A percentile compares a stretch with the other conserved stretches of the same genome.
phyloP scores from a whole-genome alignment of 768 basidiomycete species.

The Phylloporus scabripes region DNA sequence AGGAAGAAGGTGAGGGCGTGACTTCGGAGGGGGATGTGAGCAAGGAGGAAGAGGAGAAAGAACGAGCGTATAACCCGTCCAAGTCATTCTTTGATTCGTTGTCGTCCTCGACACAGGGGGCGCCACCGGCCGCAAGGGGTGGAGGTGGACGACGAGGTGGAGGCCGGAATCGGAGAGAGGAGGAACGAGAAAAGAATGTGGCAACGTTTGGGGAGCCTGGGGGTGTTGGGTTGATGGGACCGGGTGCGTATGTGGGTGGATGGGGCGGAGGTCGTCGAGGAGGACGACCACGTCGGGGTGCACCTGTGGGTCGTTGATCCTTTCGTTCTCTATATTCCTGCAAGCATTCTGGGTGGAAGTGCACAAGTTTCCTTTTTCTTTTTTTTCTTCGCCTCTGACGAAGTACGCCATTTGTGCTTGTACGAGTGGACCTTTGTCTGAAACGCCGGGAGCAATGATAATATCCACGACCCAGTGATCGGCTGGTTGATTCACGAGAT shows the following conservation, averaged over 20 bases:
- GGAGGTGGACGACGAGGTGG: slow-evolving; percentile 40
- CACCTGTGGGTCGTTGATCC: slow-evolving; percentile 20
- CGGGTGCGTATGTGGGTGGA: slow-evolving; percentile 72
- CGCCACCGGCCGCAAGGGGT: slow-evolving; percentile 30
- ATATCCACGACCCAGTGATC: too few species aligned
- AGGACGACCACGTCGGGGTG: slow-evolving; percentile 35
- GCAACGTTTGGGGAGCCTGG: slow-evolving; percentile 87
- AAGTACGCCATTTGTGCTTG: too few species aligned
- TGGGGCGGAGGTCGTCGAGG: slow-evolving; percentile 64
- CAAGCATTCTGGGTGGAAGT: too few species aligned
- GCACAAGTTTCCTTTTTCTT: too few species aligned
- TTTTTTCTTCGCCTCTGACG: too few species aligned
- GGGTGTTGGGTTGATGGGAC: slow-evolving; percentile 70
- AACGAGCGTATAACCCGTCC: slow-evolving; percentile 64
- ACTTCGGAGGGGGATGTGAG: slow-evolving; percentile 27
- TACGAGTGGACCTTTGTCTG: too few species aligned
- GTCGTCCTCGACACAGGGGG: slow-evolving; percentile 42
- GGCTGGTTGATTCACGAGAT: too few species aligned
- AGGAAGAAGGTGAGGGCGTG: slow-evolving; percentile 29
- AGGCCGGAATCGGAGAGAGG: slow-evolving; percentile 70
- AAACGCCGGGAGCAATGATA: neutral
- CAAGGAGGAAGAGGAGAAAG: slow-evolving; percentile 36
- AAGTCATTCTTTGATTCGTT: slow-evolving; percentile 79
- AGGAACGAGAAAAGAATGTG: slow-evolving; percentile 79
- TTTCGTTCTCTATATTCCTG: too few species aligned